Percentiles rank a stretch among this genome's conserved stretches.
These are phyloP conservation scores for Cardamine resedifolia DNA, from an alignment of 345 rosid genomes.

Conservation along the genomic window DNA sequence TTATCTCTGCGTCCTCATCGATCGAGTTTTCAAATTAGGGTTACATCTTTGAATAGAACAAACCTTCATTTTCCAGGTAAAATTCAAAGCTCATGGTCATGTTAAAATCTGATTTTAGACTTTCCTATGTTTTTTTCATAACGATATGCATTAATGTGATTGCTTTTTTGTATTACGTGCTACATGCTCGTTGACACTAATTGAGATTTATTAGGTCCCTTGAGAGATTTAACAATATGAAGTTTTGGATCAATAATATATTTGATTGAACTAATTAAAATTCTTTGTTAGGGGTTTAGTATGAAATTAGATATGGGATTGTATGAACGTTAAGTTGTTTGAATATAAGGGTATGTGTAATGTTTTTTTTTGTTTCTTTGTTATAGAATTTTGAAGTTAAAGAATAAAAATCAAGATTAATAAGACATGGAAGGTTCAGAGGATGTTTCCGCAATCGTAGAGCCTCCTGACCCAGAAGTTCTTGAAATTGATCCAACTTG, in stretches of 20 bases:
- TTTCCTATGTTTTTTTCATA: too few relatives aligned
- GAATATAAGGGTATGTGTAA: neutral
- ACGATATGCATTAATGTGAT: neutral
- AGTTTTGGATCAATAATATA: neutral
- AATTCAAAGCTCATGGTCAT: neutral
- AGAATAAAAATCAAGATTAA: neutral
- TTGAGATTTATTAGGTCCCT: neutral
- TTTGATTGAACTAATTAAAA: neutral
- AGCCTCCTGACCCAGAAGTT: constrained; percentile 7
- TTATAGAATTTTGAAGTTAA: neutral
- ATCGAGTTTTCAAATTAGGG: neutral
- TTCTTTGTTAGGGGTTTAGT: neutral
- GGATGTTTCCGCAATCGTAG: neutral
- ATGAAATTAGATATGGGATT: neutral
- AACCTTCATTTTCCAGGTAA: constrained; percentile 1
- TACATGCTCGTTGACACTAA: neutral
- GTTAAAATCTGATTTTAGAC: neutral
- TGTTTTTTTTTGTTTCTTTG: neutral
- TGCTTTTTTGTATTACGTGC: neutral
- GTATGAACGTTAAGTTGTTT: neutral
- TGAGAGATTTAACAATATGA: neutral
- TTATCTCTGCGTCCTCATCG: neutral
- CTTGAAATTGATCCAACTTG: constrained; percentile 5
- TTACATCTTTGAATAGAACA: neutral
- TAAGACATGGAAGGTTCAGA: constrained; percentile 10